Evolutionary conservation across 257 asterid genomes (phyloP).

Genomic region (Buddleja alternifolia): DNA sequence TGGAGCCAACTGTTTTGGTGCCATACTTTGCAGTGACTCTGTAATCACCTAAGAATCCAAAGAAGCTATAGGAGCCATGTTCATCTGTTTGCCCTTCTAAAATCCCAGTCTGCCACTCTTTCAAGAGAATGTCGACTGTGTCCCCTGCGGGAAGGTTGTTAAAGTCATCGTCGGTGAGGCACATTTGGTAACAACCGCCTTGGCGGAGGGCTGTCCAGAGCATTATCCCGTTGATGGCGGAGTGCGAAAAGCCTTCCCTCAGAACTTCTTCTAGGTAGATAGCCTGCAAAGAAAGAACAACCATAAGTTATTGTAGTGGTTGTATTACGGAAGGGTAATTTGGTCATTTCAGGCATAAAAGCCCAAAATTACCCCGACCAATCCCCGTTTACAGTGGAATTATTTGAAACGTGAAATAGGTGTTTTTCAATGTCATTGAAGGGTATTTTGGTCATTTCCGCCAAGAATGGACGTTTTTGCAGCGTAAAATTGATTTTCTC

Average conservation of each 20-base stretch:
- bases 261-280: conserved; percentile 47
- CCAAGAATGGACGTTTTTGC: too few relatives aligned
- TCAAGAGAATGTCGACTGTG: conserved; percentile 49
- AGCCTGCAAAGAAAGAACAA: conserved; percentile 37
- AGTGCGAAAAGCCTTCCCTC: conserved; percentile 60
- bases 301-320: not conserved
- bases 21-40: conserved; percentile 30
- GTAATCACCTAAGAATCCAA: conserved; percentile 53
- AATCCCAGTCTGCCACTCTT: conserved; percentile 43
- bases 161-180: conserved; percentile 62
- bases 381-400: too few relatives aligned
- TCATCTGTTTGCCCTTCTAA: conserved; percentile 42
- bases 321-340: not conserved
- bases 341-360: not conserved
- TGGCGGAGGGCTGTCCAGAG: conserved; percentile 57
- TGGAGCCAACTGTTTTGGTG: conserved; percentile 16
- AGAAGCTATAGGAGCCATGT: conserved; percentile 46
- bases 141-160: conserved; percentile 47
- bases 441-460: too few relatives aligned
- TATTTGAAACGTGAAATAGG: too few relatives aligned
- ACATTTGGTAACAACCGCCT: conserved; percentile 59
- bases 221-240: conserved; percentile 52
- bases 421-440: too few relatives aligned
- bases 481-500: too few relatives aligned
- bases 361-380: too few relatives aligned